Evolutionary conservation across 2,329 filamentous ascomycete genomes (phyloP), one percentile per base, ranked within the genome.

Genomic region (Penicillium janthinellum): DNA sequence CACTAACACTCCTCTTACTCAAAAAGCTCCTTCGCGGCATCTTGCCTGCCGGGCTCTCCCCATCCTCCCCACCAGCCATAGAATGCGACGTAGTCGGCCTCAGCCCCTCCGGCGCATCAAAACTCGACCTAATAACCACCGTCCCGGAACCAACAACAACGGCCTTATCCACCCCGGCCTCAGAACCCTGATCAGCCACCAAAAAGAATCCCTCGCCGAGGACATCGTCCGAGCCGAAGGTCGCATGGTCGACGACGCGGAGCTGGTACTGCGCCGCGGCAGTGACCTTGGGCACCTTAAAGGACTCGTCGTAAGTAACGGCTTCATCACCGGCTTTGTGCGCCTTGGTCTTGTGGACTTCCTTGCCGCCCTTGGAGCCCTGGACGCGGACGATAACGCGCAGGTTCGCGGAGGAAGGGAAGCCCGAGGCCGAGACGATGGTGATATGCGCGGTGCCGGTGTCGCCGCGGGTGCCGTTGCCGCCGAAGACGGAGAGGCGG

Each of bases 331-430:
- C 61, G 39, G 88, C 84, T 76, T 96, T 96, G 79, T 90, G 86
- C 64, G 95, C 90, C 75, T 96, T 96, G 22, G 93, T 97, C 82
- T 98, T 97, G 79, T 93, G 88, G 48, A 99, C 81, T 48, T 90
- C 86, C 79, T 95, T 97, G 52, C 77, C 81, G 51, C 83, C 84
- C 77, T 90, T 93, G 49, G 86, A 78, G 3, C 82, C 81, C 37
- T 90, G 73, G 66, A 90, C 86, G 57, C 86, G 88, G 66, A 96
- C 79, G 59, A 85, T 78, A 50, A 96, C 86, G 70, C 91, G 92
- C n/a, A 96, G 79, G 71, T 96, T 91, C 5, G 91, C 84, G 5
- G 86, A 86, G 1, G 88, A 79, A 15, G 92, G 90, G 76, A 88
- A 99, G 35, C 90, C 92, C 3, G 85, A 82, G 0, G 93, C 92